phyloP scores from a whole-genome alignment of 192 early-diverging fungal genomes.

The Helicostylum pulchrum region DNA sequence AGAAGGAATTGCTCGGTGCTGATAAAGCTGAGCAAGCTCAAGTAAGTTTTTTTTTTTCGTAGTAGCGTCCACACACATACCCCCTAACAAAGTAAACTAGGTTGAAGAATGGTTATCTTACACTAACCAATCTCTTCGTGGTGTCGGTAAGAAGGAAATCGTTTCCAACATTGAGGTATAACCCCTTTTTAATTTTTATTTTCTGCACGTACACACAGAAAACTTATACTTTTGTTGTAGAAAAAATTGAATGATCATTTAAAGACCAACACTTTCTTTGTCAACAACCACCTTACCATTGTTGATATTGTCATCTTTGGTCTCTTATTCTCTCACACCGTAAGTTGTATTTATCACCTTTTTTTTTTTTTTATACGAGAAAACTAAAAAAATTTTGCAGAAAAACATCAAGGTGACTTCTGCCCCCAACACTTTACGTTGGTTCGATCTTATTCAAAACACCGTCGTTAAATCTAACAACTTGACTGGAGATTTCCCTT shows the following conservation, averaged over 20 bases:
- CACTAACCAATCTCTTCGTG: conserved; percentile 7
- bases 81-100: conserved; percentile 5
- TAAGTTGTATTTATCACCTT: conserved; percentile 21
- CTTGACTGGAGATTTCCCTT: conserved; percentile 42
- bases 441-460: conserved; percentile 81
- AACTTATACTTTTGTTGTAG: neutral
- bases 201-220: no score
- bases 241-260: conserved; percentile 54
- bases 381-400: neutral
- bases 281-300: conserved; percentile 58
- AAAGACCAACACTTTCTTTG: conserved; percentile 62
- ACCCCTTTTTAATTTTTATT: no score
- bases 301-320: conserved; percentile 68
- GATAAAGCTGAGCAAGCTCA: conserved; percentile 23
- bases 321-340: conserved; percentile 56
- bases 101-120: conserved; percentile 37
- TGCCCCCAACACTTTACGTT: conserved; percentile 62
- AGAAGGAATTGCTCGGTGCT: conserved; percentile 26
- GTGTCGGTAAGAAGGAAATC: conserved; percentile 29
- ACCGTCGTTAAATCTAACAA: conserved; percentile 43
- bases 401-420: conserved; percentile 35
- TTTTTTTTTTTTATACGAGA: conserved; percentile 5
- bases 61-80: no score
- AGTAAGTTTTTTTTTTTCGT: conserved; percentile 17
- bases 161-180: conserved; percentile 24